These are phyloP conservation scores for Arthroderma sp. DNA, from an alignment of 2,329 filamentous ascomycete genomes.

Conservation along the genomic window DNA sequence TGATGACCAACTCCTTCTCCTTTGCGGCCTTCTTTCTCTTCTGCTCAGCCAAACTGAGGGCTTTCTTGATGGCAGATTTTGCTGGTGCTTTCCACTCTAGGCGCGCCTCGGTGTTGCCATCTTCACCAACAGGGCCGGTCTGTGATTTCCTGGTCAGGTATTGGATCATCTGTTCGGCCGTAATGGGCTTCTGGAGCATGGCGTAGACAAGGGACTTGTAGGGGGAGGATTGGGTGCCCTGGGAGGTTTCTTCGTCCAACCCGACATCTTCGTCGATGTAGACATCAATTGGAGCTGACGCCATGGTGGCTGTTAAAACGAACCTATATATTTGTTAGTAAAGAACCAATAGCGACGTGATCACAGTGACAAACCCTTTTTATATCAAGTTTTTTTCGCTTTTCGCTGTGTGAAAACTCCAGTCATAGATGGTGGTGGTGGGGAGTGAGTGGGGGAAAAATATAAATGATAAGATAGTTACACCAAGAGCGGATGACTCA, in stretches of 20 bases:
- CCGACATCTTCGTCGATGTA: constrained; percentile 75
- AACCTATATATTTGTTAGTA: too few species aligned
- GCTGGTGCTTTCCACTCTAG: constrained; percentile 68
- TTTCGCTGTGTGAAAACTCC: too few species aligned
- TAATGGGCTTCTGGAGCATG: constrained; percentile 55
- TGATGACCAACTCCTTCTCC: constrained; percentile 57
- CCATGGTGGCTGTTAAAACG: constrained; percentile 2
- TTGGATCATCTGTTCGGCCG: constrained; percentile 38
- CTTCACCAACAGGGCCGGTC: constrained; percentile 46
- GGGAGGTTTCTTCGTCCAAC: constrained; percentile 51
- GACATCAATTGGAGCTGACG: constrained; percentile 31
- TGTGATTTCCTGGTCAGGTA: constrained; percentile 59
- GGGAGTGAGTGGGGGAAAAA: too few species aligned
- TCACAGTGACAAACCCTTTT: too few species aligned
- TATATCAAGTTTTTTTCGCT: too few species aligned
- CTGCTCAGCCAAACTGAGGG: constrained; percentile 56
- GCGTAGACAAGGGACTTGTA: constrained; percentile 73
- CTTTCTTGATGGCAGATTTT: constrained; percentile 79
- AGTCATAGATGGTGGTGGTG: too few species aligned
- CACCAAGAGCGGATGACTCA: too few species aligned
- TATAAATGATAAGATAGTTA: too few species aligned
- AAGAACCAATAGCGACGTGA: too few species aligned
- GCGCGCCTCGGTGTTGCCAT: constrained; percentile 50
- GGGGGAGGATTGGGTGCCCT: constrained; percentile 58
- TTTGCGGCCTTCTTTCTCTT: constrained; percentile 77